Percentiles rank a stretch among this genome's conserved stretches.
Conservation (phyloP, 2,329 filamentous ascomycete species). For the Botrytis hyacinthi region DNA sequence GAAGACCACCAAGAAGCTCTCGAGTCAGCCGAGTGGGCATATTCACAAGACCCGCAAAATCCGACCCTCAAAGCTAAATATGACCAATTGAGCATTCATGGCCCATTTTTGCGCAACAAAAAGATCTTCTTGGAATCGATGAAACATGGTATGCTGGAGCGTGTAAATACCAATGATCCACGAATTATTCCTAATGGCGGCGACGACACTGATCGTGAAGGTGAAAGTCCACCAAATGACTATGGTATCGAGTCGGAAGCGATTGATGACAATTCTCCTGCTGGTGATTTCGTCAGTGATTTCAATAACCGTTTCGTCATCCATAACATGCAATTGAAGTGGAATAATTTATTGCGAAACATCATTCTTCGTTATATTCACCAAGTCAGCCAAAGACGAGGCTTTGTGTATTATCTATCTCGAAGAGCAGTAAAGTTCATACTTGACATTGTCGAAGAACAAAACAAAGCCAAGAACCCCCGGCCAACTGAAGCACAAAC, state of each 20-base stretch:
- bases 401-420: constrained; percentile 97
- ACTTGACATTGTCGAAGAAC: constrained; percentile 93
- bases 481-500: constrained; percentile 38
- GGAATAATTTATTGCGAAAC: constrained; percentile 94
- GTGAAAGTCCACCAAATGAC: constrained; percentile 32
- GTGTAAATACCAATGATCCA: constrained; percentile 34
- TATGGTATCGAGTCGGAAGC: constrained; percentile 47
- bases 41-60: constrained; percentile 52
- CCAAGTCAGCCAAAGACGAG: constrained; percentile 91
- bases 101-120: constrained; percentile 56
- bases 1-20: constrained; percentile 69
- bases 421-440: constrained; percentile 96
- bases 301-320: constrained; percentile 99
- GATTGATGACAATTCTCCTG: constrained; percentile 63
- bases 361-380: constrained; percentile 97
- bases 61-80: constrained; percentile 55
- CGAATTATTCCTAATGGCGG: constrained; percentile 34
- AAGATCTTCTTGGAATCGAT: constrained; percentile 58
- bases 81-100: constrained; percentile 58
- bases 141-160: constrained; percentile 40
- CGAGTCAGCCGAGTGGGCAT: constrained; percentile 71
- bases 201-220: constrained; percentile 43
- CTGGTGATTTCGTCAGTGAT: constrained; percentile 83
- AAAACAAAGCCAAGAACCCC: constrained; percentile 57
- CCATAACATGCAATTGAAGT: constrained; percentile 96